Evolutionary conservation across 768 basidiomycete genomes (phyloP), one percentile per base, ranked within the genome.

Genomic region (Paxillus ammoniavirescens): DNA sequence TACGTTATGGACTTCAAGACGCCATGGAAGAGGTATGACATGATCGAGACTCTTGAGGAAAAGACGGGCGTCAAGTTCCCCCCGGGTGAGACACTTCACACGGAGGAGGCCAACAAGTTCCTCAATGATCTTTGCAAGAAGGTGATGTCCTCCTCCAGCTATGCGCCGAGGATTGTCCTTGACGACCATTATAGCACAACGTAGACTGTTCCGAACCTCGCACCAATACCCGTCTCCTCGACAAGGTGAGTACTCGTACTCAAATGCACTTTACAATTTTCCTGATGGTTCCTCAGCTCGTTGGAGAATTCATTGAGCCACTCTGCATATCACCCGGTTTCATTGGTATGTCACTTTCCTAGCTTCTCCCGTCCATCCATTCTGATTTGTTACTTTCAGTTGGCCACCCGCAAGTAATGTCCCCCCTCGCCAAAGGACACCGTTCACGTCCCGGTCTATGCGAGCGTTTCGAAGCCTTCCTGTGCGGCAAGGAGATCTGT

Each of bases 321-420:
- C 86, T 98, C 51, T 99, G 97, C 74, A 83, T 98, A 63, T 95
- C 91, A 35, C 97, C 97, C 3, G 79, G 95, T 5, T 99, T 99
- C 80, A 98, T 99, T 61, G 86, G 90, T 88, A 61, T 44, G 78
- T 52, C 31, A 18, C 28, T 41, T 21, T 18, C 31, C 26, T 18
- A 17, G 1, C 14, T 23, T 21, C n/a, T n/a, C 6, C 2, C 9
- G n/a, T 10, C 5, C 55, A 2, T 2, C 28, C 21, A 15, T 15
- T 30, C 52, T 61, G 33, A 65, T 26, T 15, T 1, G 14, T 42
- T 48, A 21, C 15, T 30, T 52, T 8, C 60, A 89, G 94, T 96
- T 57, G 97, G 97, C 30, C 97, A 98, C 74, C 97, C 97, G 14
- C 95, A 98, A 77, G 93, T 98, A 60, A 99, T 99, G 97, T 98